These are phyloP conservation scores for Yamadazyma taylorii DNA, from an alignment of 1,139 yeast genomes.

Conservation along the genomic window DNA sequence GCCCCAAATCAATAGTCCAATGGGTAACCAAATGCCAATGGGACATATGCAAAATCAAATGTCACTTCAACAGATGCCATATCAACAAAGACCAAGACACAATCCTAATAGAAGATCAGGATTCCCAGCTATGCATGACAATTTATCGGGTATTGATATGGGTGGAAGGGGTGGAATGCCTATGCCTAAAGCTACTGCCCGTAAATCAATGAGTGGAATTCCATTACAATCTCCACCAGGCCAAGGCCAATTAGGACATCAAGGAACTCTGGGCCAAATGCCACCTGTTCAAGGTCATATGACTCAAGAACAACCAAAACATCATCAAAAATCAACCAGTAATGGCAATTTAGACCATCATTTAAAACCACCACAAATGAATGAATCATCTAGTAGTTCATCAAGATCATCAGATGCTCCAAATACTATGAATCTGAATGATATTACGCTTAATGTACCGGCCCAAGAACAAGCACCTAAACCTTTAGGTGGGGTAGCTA, in stretches of 20 bases:
- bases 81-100: slow-evolving; percentile 8
- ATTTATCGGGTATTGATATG: slow-evolving; percentile 40
- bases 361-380: slow-evolving; percentile 30
- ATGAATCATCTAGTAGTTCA: slow-evolving; percentile 28
- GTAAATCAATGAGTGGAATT: slow-evolving; percentile 15
- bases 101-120: slow-evolving; percentile 38
- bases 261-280: too few species aligned
- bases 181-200: slow-evolving; percentile 22
- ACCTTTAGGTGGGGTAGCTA: slow-evolving; percentile 37
- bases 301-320: too few species aligned
- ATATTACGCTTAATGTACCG: slow-evolving; percentile 13
- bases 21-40: slow-evolving; percentile 1
- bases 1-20: too few species aligned
- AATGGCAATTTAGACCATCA: slow-evolving; percentile 15
- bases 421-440: slow-evolving; percentile 22
- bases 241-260: slow-evolving; percentile 2
- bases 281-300: not conserved
- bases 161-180: slow-evolving; percentile 58
- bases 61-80: slow-evolving; percentile 10
- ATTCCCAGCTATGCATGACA: slow-evolving; percentile 33
- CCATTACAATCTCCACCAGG: not conserved
- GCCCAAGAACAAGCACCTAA: slow-evolving; percentile 19
- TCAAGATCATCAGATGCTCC: slow-evolving; percentile 30
- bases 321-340: slow-evolving; percentile 14
- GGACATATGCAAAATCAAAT: slow-evolving; percentile 4